Conservation (phyloP, 2,329 filamentous ascomycete genomes). For the Colletotrichum salicis region DNA sequence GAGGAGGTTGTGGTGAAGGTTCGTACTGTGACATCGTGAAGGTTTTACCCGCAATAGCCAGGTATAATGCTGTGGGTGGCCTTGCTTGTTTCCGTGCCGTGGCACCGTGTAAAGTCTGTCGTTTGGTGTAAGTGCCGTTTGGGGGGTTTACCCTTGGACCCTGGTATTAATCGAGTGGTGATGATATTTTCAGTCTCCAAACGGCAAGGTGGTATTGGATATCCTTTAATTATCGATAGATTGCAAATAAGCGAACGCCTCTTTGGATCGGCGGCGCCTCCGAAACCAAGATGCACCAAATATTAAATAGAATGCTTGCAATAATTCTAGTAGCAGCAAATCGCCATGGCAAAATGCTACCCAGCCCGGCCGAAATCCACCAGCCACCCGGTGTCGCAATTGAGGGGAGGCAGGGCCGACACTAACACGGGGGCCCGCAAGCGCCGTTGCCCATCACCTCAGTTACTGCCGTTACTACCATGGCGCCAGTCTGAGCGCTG, state of each 20-base stretch:
- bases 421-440: slow-evolving; percentile 15
- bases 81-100: not conserved
- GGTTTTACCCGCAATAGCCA: not conserved
- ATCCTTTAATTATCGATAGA: not conserved
- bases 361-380: slow-evolving; percentile 6
- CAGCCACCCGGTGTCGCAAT: slow-evolving; percentile 25
- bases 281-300: not conserved
- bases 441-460: not conserved
- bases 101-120: slow-evolving; percentile 2
- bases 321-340: not conserved
- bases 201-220: not conserved
- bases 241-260: slow-evolving; percentile 14
- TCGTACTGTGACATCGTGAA: slow-evolving; percentile 25
- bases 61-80: not conserved
- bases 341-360: not conserved
- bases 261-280: slow-evolving; percentile 4
- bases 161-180: not conserved
- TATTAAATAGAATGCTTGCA: slow-evolving; percentile 26
- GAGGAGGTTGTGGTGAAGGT: slow-evolving; percentile 5
- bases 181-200: slow-evolving; percentile 5
- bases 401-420: slow-evolving; percentile 19
- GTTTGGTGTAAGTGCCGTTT: slow-evolving; percentile 12
- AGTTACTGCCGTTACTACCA: not conserved
- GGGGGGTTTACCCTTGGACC: not conserved
- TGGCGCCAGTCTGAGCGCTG: slow-evolving; percentile 19